A percentile compares a stretch with the other conserved stretches of the same genome.
Evolutionary conservation across 495 filamentous ascomycete genomes (phyloP).

Genomic region (Talaromyces nanjingensis): DNA sequence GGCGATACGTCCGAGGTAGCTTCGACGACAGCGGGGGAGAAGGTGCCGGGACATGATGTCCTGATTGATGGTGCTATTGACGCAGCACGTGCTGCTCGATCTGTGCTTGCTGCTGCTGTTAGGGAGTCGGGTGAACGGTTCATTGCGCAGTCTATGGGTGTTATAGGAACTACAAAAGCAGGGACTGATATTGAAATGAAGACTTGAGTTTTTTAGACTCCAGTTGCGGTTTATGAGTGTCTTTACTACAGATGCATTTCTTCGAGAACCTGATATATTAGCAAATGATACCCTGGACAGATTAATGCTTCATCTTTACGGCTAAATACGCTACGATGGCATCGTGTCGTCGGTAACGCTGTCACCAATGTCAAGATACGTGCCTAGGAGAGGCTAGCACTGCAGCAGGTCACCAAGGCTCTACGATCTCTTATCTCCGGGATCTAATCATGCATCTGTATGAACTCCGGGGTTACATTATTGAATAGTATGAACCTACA

Average conservation of each 20-base stretch:
- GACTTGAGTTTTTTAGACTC: not conserved
- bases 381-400: not conserved
- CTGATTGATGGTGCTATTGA: slow-evolving; percentile 58
- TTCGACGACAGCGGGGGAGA: slow-evolving; percentile 15
- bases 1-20: slow-evolving; percentile 50
- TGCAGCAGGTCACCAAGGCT: not conserved
- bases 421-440: not conserved
- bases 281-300: not conserved
- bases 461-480: not conserved
- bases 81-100: slow-evolving; percentile 51
- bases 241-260: not conserved
- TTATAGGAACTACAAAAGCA: not conserved
- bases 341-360: not conserved
- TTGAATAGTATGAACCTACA: not conserved
- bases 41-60: slow-evolving; percentile 35
- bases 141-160: slow-evolving; percentile 10
- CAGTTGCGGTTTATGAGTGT: not conserved
- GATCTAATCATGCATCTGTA: not conserved
- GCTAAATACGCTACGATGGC: not conserved
- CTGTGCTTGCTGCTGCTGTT: slow-evolving; percentile 53
- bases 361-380: not conserved
- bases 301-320: not conserved
- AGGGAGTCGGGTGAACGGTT: slow-evolving; percentile 41
- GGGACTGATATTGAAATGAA: slow-evolving; percentile 12
- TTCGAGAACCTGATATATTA: not conserved